These are phyloP conservation scores for Trichosporon faecale DNA, from an alignment of 1,284 basidiomycete genomes.

Conservation along the genomic window DNA sequence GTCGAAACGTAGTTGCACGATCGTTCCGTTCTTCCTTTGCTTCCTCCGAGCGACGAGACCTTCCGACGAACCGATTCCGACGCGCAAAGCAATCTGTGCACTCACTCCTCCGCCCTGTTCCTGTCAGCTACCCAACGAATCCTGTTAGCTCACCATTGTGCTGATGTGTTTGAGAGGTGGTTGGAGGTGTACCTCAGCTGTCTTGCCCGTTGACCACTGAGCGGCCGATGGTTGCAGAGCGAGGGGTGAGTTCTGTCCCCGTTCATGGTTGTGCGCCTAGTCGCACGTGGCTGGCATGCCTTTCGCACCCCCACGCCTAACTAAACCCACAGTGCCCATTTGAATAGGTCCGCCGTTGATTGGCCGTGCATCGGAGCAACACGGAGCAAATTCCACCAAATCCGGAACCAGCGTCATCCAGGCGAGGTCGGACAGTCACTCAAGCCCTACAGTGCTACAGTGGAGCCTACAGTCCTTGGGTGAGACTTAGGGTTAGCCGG, in stretches of 20 bases:
- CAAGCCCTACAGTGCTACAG: not conserved
- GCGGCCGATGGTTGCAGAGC: not conserved
- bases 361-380: slow-evolving; percentile 10
- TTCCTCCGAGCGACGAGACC: not conserved
- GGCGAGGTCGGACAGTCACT: not conserved
- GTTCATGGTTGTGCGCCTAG: not conserved
- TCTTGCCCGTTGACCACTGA: not conserved
- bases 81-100: not conserved
- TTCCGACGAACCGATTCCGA: not conserved
- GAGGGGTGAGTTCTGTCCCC: not conserved
- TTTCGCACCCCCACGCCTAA: not conserved
- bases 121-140: not conserved
- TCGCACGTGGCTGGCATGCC: not conserved
- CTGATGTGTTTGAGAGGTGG: slow-evolving; percentile 5
- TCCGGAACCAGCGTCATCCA: slow-evolving; percentile 6
- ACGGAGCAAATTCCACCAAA: slow-evolving; percentile 11
- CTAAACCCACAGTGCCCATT: not conserved
- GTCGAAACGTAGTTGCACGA: too few species aligned
- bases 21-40: not conserved
- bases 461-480: not conserved
- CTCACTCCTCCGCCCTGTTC: slow-evolving; percentile 27
- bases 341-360: slow-evolving; percentile 3
- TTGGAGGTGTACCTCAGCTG: not conserved
- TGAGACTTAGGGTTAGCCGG: not conserved
- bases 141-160: slow-evolving; percentile 14